phyloP scores from a whole-genome alignment of 2,329 filamentous ascomycete species.

The Neofusicoccum parvum region DNA sequence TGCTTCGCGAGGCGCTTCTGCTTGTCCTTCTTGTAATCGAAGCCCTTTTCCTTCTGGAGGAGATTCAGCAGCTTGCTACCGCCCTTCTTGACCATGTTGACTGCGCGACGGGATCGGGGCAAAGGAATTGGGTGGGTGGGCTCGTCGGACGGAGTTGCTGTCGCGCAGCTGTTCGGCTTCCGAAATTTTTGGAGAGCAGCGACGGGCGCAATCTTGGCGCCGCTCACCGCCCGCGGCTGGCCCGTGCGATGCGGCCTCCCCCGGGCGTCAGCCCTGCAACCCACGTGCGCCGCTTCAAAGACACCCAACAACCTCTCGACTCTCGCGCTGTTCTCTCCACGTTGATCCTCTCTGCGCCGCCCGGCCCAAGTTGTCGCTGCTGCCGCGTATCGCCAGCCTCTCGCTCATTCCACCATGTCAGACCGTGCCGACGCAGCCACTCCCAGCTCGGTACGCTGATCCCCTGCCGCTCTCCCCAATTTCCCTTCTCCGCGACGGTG shows the following conservation, averaged over 20 bases:
- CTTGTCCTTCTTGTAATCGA: constrained; percentile 75
- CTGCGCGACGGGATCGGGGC: not conserved
- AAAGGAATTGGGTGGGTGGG: constrained; percentile 19
- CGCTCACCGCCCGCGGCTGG: constrained; percentile 32
- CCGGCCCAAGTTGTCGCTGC: not conserved
- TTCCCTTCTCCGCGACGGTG: not conserved
- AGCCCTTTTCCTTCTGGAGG: constrained; percentile 60
- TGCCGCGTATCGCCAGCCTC: no score
- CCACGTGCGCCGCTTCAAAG: not conserved
- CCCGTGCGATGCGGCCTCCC: constrained; percentile 30
- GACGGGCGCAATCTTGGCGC: constrained; percentile 32
- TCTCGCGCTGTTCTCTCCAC: not conserved
- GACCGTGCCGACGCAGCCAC: constrained; percentile 19
- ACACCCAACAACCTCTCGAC: not conserved
- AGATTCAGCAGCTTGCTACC: constrained; percentile 60
- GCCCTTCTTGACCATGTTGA: constrained; percentile 52
- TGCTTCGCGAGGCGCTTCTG: constrained; percentile 52
- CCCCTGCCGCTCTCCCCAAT: not conserved
- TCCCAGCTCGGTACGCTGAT: constrained; percentile 9
- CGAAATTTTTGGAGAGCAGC: constrained; percentile 38
- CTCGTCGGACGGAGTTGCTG: not conserved
- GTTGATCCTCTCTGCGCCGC: not conserved
- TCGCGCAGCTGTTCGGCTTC: constrained; percentile 31
- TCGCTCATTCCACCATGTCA: constrained; percentile 19
- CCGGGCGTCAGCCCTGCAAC: constrained; percentile 8